These are phyloP conservation scores for Urtica urens DNA, from an alignment of 306 rosid genomes.

Conservation along the genomic window DNA sequence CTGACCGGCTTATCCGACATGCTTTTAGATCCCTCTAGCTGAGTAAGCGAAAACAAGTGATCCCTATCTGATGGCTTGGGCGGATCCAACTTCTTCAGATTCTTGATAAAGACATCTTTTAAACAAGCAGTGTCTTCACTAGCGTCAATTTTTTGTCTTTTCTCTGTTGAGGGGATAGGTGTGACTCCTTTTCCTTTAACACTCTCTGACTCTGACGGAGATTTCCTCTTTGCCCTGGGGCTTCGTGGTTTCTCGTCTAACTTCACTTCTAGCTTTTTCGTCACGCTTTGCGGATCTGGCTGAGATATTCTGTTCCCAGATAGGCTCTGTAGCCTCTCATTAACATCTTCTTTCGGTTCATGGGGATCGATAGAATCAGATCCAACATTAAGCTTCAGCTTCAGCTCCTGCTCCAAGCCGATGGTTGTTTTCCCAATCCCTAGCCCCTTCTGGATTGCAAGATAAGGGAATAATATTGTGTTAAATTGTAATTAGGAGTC, in stretches of 20 bases:
- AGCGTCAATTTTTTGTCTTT: slow-evolving; percentile 27
- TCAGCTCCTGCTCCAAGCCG: slow-evolving; percentile 20
- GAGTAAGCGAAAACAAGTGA: slow-evolving; percentile 20
- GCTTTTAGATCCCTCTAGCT: slow-evolving; percentile 19
- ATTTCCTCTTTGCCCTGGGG: slow-evolving; percentile 23
- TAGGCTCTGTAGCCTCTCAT: too few species aligned
- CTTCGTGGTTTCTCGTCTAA: slow-evolving; percentile 9
- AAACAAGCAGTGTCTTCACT: slow-evolving; percentile 15
- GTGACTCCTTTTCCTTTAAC: slow-evolving; percentile 13
- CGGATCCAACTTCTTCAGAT: slow-evolving; percentile 12
- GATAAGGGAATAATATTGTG: slow-evolving; percentile 11
- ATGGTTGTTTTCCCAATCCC: slow-evolving; percentile 4
- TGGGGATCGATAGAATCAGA: too few species aligned
- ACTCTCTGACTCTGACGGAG: slow-evolving; percentile 11
- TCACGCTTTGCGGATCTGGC: too few species aligned
- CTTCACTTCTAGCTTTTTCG: too few species aligned
- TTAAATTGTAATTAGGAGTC: neutral
- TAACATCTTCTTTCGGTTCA: too few species aligned
- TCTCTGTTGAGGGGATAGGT: slow-evolving; percentile 11
- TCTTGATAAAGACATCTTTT: slow-evolving; percentile 16
- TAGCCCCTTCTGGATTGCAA: slow-evolving; percentile 20
- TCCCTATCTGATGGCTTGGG: slow-evolving; percentile 13
- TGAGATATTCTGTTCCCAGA: neutral
- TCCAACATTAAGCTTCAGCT: slow-evolving; percentile 6
- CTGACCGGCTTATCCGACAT: slow-evolving; percentile 13